Percentiles rank a stretch among this genome's conserved stretches.
Evolutionary conservation across 495 filamentous ascomycete species (phyloP).

Genomic region (Podospora anserina): DNA sequence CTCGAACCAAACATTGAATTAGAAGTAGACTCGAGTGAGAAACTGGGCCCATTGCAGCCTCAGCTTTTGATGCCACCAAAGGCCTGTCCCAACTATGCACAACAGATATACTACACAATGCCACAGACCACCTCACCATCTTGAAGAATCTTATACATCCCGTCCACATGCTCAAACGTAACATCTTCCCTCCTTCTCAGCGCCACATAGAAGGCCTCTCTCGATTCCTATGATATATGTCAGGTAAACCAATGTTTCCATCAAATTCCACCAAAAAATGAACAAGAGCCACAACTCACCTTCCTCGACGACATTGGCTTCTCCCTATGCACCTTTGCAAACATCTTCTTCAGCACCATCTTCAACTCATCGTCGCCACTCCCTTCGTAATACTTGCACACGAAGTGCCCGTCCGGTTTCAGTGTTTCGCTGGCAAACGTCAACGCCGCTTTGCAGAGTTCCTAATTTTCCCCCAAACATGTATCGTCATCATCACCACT

Average conservation of each 20-base stretch:
- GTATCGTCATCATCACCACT: background rate
- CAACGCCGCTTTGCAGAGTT: constrained; percentile 82
- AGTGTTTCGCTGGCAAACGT: constrained; percentile 80
- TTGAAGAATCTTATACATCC: background rate
- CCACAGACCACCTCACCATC: background rate
- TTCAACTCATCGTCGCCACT: constrained; percentile 77
- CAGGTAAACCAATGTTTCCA: background rate
- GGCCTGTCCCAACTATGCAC: too few species aligned
- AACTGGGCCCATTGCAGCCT: too few species aligned
- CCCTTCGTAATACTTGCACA: constrained; percentile 98
- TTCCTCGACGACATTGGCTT: constrained; percentile 88
- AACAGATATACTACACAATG: background rate
- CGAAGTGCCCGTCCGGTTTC: constrained; percentile 76
- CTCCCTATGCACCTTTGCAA: constrained; percentile 72
- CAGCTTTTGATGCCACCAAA: too few species aligned
- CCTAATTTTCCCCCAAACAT: constrained; percentile 46
- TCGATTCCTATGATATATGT: constrained; percentile 66
- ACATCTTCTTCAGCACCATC: constrained; percentile 65
- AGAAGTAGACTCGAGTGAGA: too few species aligned
- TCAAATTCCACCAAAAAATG: background rate
- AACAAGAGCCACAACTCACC: constrained; percentile 49
- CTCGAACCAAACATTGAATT: too few species aligned
- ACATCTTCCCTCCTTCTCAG: constrained; percentile 55
- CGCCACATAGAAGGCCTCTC: constrained; percentile 83
- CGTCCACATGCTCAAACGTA: constrained; percentile 28